Evolutionary conservation across 208 protist species (phyloP), one percentile per base, ranked within the genome.

Genomic region (Trypanosomatidae sp.): DNA sequence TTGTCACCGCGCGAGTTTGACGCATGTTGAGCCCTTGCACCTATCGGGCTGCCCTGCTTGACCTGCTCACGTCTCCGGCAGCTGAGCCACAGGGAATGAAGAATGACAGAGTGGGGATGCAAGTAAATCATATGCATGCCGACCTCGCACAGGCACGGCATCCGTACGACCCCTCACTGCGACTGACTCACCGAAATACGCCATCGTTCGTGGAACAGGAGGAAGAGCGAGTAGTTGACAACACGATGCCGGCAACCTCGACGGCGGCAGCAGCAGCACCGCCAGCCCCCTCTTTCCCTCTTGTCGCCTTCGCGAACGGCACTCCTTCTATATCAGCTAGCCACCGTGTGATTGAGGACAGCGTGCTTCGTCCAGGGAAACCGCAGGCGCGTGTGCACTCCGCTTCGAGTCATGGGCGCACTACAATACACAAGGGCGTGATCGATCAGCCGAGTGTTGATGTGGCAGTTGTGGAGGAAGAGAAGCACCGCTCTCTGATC

Each of bases 31-130:
- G 76, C 33, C 84, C 84, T 10, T 66, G 76, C 7, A 74, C 67
- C 25, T 87, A 89, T 44, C 69, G 79, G 8, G 72, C 83, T 6
- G 77, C 88, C 0, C 78, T 90, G 49, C 66, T 86, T 5, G 85
- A 90, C 33, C 76, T 77, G 59, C 79, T 87, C 47, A 74, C 78
- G n/a, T 65, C 78, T 0, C 62, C 73, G 41, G 44, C 64, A 68
- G 64, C 46, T 6, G 44, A 28, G 4, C 33, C 44, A 15, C 60
- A 47, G 36, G 36, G n/a, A 25, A 25, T n/a, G 22, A 39, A 65
- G 9, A 44, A 30, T 13, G 39, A 28, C 9, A 13, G 2, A 39
- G 22, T 25, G 9, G 60, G 39, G 39, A 44, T 65, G 33, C 36
- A 65, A 9, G 60, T 22, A 13, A 1, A 10, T 25, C 60, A 33